These are phyloP conservation scores for Aspergillus neoniger DNA, from an alignment of 2,329 filamentous ascomycete genomes.

Conservation along the genomic window DNA sequence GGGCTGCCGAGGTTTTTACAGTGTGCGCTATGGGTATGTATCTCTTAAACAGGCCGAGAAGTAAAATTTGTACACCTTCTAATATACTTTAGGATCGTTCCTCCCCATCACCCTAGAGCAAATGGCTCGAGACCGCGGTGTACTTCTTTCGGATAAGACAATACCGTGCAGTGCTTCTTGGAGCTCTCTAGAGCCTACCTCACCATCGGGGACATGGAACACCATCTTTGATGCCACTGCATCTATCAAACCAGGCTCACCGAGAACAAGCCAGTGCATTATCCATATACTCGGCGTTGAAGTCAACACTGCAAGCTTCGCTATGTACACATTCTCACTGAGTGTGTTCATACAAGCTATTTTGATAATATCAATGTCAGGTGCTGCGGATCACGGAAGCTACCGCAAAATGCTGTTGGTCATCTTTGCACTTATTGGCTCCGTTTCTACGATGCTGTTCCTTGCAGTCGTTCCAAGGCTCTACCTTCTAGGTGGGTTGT, in stretches of 20 bases:
- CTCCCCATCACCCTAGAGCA: conserved; percentile 95
- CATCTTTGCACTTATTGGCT: conserved; percentile 79
- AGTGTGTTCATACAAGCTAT: conserved; percentile 87
- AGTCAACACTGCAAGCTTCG: conserved; percentile 94
- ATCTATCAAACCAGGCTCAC: conserved; percentile 23
- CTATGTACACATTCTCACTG: conserved; percentile 96
- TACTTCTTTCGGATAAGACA: conserved; percentile 74
- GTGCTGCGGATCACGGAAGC: conserved; percentile 88
- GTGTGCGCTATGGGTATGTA: conserved; percentile 74
- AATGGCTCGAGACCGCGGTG: conserved; percentile 86
- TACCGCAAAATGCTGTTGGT: conserved; percentile 88
- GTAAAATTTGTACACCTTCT: conserved; percentile 9
- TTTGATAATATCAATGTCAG: conserved; percentile 93
- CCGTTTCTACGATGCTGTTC: conserved; percentile 83
- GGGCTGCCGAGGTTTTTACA: conserved; percentile 94
- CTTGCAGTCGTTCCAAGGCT: conserved; percentile 72
- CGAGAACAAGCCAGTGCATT: conserved; percentile 68
- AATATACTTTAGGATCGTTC: conserved; percentile 69
- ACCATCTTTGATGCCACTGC: not conserved
- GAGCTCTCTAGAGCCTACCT: conserved; percentile 34
- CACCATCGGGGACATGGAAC: not conserved
- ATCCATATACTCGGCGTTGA: conserved; percentile 78
- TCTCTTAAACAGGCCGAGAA: not conserved
- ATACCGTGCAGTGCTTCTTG: conserved; percentile 72
- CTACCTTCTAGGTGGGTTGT: conserved; percentile 77